Percentiles rank a stretch among this genome's conserved stretches.
phyloP scores from a whole-genome alignment of 2,329 filamentous ascomycete genomes.

The Paecilomyces sp. region DNA sequence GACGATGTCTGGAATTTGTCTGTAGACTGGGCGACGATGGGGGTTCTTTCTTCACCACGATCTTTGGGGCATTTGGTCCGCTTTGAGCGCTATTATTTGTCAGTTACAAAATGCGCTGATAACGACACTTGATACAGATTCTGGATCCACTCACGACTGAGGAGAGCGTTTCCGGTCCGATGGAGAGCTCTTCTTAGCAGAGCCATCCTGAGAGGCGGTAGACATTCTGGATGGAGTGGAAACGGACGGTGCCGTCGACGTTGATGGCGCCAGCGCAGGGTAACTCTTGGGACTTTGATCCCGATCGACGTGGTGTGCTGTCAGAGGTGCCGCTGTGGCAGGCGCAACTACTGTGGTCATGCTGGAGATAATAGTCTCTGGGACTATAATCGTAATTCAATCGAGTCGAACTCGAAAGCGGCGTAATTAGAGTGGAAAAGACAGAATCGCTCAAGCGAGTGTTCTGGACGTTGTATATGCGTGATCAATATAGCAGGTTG shows the following conservation, averaged over 20 bases:
- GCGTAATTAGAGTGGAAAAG: background rate
- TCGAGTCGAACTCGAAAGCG: background rate
- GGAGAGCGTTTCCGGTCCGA: constrained; percentile 31
- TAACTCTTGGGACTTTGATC: constrained; percentile 40
- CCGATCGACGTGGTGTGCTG: constrained; percentile 35
- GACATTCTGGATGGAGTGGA: constrained; percentile 26
- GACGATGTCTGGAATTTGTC: constrained; percentile 51
- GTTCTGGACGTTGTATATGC: background rate
- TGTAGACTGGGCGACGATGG: constrained; percentile 68
- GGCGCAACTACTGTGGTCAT: constrained; percentile 46
- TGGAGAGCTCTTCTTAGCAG: constrained; percentile 23
- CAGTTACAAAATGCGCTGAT: constrained; percentile 6
- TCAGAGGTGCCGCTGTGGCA: constrained; percentile 35
- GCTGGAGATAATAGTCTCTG: constrained; percentile 7
- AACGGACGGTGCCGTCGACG: constrained; percentile 23
- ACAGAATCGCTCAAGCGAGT: background rate
- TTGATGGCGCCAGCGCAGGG: constrained; percentile 33
- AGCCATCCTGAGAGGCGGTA: constrained; percentile 25
- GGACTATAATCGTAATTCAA: background rate
- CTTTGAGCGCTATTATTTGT: constrained; percentile 20
- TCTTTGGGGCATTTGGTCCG: constrained; percentile 60
- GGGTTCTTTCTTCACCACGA: constrained; percentile 95
- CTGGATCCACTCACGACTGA: constrained; percentile 41
- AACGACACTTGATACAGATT: background rate
- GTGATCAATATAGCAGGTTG: background rate